These are phyloP conservation scores for Populus nigra DNA, from an alignment of 345 rosid genomes.

Conservation along the genomic window DNA sequence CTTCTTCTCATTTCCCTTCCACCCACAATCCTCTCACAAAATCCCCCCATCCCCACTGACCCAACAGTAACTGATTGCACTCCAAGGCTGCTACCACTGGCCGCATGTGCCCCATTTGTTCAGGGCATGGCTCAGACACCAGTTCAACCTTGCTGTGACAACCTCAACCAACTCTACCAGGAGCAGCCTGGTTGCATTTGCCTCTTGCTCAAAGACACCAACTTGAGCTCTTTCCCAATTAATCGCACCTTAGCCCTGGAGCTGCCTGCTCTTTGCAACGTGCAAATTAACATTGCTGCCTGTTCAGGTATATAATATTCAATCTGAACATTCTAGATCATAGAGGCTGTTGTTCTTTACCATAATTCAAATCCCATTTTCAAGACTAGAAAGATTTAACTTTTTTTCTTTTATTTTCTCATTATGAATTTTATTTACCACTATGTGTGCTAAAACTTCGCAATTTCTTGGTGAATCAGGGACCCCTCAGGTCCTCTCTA, in stretches of 20 bases:
- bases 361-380: too few species aligned
- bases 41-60: slow-evolving; percentile 24
- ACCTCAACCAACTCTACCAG: slow-evolving; percentile 50
- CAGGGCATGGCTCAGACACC: slow-evolving; percentile 60
- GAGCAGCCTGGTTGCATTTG: slow-evolving; percentile 66
- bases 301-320: slow-evolving; percentile 48
- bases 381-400: too few species aligned
- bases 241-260: slow-evolving; percentile 60
- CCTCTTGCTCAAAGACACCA: slow-evolving; percentile 55
- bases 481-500: slow-evolving; percentile 23
- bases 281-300: slow-evolving; percentile 41
- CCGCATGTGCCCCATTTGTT: slow-evolving; percentile 69
- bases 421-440: neutral
- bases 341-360: too few species aligned
- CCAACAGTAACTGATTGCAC: slow-evolving; percentile 45
- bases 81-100: slow-evolving; percentile 50
- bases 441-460: neutral
- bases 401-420: neutral
- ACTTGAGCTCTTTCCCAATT: slow-evolving; percentile 50
- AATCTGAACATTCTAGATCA: too few species aligned
- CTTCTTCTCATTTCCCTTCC: slow-evolving; percentile 31
- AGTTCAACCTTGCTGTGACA: slow-evolving; percentile 56
- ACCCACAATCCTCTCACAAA: slow-evolving; percentile 38
- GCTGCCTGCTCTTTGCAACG: slow-evolving; percentile 57
- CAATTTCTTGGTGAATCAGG: slow-evolving; percentile 26